Base-by-base conservation (phyloP, 2,329 filamentous ascomycete genomes). In the Meredithiella fracta region DNA sequence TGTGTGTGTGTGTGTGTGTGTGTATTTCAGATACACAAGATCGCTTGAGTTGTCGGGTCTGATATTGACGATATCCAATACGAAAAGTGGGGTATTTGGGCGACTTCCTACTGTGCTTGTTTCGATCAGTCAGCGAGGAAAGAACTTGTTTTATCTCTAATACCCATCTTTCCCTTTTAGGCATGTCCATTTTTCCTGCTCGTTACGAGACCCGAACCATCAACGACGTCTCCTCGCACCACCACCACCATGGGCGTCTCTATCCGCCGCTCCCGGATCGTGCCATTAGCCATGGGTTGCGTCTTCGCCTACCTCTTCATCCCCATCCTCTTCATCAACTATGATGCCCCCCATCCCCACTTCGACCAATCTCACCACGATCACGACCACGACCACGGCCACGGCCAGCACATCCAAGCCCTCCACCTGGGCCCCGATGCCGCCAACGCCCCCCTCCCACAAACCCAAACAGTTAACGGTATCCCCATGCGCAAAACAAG, bases 401-500 rank as follows among this genome's bases (percentile, higher is more conserved):
- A 23, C 14, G 44, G n/a, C 15, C 53, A 22, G 37, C 8, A 25
- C 20, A 26, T 17, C 44, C 22, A 9, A 22, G 23, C 3, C n/a
- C 44, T 49, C 44, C 5, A 34, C 29, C 29, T n/a, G 9, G 6
- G 1, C 8, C 2, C 44, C 23, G 44, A 26, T 26, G 17, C 29
- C 29, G 29, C 29, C 29, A 34, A 14, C 20, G 17, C 44, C 7
- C 9, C 15, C 22, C 20, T 11, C 17, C 17, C 23, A 14, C 44
- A 26, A 15, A 49, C 22, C 11, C 17, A 49, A 20, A 25, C 25
- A 4, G 22, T 59, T 14, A 40, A 25, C 14, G 59, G 56, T 22
- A 55, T 61, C 15, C 54, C 52, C n/a, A 64, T 58, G 60, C 60
- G 51, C 63, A 66, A 51, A 63, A 61, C 31, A 55, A 59, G 56